Percentiles rank a stretch among this genome's conserved stretches.
Conservation (phyloP, 257 asterid genomes). For the Handroanthus guayacan region DNA sequence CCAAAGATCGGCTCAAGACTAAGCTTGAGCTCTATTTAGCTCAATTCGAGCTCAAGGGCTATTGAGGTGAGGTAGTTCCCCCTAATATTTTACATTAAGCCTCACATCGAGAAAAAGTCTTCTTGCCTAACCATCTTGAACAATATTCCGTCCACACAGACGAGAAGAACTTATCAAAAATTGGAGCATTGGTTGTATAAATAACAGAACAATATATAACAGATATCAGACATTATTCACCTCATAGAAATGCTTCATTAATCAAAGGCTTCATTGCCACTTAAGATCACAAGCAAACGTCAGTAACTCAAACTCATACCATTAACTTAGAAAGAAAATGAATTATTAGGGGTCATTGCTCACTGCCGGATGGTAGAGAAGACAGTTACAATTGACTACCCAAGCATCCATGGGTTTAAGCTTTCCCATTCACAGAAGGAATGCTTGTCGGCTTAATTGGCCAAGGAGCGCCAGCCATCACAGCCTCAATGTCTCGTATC, state of each 20-base stretch:
- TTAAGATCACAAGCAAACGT: background rate
- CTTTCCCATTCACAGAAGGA: constrained; percentile 37
- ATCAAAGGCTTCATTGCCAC: background rate
- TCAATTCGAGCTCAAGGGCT: too few relatives aligned
- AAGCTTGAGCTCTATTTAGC: too few relatives aligned
- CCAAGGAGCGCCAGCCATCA: constrained; percentile 95
- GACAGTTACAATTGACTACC: background rate
- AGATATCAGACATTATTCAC: background rate
- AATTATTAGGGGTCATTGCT: background rate
- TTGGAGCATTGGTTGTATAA: too few relatives aligned
- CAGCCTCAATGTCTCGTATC: constrained; percentile 87
- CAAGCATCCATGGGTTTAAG: constrained; percentile 23
- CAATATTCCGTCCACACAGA: too few relatives aligned
- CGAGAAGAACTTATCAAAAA: too few relatives aligned
- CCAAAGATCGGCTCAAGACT: too few relatives aligned
- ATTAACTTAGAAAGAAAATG: background rate
- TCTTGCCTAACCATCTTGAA: too few relatives aligned
- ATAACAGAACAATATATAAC: background rate
- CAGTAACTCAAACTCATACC: background rate
- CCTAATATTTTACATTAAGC: too few relatives aligned
- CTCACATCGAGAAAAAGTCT: too few relatives aligned
- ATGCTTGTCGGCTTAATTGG: constrained; percentile 50
- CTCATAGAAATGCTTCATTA: background rate
- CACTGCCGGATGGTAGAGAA: background rate
- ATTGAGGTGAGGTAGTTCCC: too few relatives aligned